A percentile compares a stretch with the other conserved stretches of the same genome.
Evolutionary conservation across 2,329 filamentous ascomycete genomes (phyloP).

Genomic region (Bipolaris cookei): DNA sequence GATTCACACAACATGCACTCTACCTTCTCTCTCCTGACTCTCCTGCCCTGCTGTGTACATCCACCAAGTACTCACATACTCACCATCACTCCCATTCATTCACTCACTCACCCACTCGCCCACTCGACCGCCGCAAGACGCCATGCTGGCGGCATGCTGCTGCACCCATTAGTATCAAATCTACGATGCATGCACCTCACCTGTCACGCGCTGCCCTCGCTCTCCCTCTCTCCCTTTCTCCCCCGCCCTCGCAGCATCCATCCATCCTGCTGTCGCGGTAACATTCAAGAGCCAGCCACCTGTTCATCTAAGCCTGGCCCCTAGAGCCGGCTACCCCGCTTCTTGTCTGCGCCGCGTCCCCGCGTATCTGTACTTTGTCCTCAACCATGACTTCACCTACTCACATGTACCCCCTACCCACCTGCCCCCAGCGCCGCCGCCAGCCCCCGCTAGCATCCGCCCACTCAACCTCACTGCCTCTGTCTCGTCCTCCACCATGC

Average conservation of each 20-base stretch:
- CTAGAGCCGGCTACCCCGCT: slow-evolving; percentile 48
- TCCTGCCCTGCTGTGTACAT: too few relatives aligned
- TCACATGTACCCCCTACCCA: slow-evolving; percentile 38
- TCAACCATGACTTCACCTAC: slow-evolving; percentile 10
- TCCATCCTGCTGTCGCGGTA: slow-evolving; percentile 40
- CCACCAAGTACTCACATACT: too few relatives aligned
- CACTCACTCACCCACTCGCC: too few relatives aligned
- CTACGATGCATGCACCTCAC: slow-evolving; percentile 27
- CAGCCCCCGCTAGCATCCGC: slow-evolving; percentile 41
- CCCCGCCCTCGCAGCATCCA: slow-evolving; percentile 33
- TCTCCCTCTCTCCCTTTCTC: slow-evolving; percentile 19
- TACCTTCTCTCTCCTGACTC: too few relatives aligned
- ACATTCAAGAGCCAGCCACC: slow-evolving; percentile 47
- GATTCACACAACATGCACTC: too few relatives aligned
- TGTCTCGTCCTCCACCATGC: slow-evolving; percentile 42
- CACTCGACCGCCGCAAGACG: too few relatives aligned
- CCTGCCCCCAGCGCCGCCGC: slow-evolving; percentile 19
- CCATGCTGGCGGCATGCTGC: slow-evolving; percentile 1
- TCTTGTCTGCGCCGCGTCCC: slow-evolving; percentile 36
- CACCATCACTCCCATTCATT: too few relatives aligned
- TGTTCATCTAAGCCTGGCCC: slow-evolving; percentile 38
- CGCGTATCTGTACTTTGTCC: slow-evolving; percentile 39
- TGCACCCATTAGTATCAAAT: slow-evolving; percentile 38
- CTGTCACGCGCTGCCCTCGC: slow-evolving; percentile 44
- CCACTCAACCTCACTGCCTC: slow-evolving; percentile 40